Conservation (phyloP, 139 green algal genomes). For the Micractinium conductrix region DNA sequence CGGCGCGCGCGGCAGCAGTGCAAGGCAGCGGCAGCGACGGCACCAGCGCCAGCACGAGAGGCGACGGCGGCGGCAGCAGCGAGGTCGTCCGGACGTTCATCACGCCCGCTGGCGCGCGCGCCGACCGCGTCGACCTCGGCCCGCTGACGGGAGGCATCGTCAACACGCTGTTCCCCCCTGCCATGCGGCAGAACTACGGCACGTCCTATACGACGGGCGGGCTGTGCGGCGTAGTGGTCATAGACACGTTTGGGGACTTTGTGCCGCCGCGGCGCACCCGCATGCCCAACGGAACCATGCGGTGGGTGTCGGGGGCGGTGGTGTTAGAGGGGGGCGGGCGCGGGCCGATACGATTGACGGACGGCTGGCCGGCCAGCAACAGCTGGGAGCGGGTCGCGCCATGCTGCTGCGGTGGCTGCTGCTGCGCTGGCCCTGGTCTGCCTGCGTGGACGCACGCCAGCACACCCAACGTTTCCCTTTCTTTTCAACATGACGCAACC, state of each 20-base stretch:
- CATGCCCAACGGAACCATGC: slow-evolving; percentile 18
- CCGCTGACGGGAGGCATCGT: neutral
- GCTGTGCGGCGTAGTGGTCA: slow-evolving; percentile 29
- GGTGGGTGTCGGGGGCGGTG: slow-evolving; percentile 1
- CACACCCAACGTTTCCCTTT: too few species aligned
- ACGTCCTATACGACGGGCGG: slow-evolving; percentile 9
- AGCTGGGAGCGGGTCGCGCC: too few species aligned
- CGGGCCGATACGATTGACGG: too few species aligned
- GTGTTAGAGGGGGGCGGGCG: too few species aligned
- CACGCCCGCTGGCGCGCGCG: neutral
- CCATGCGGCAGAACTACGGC: slow-evolving; percentile 32
- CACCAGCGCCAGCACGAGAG: neutral
- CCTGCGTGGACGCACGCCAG: too few species aligned
- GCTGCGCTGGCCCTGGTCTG: too few species aligned
- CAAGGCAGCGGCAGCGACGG: neutral
- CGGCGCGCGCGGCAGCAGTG: neutral
- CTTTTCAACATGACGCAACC: too few species aligned
- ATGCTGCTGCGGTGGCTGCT: too few species aligned
- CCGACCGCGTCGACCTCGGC: slow-evolving; percentile 2
- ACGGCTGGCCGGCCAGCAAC: too few species aligned
- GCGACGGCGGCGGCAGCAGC: neutral
- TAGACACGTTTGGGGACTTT: slow-evolving; percentile 27
- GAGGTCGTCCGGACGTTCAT: neutral
- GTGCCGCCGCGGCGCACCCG: slow-evolving; percentile 20
- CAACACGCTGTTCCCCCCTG: neutral